Evolutionary conservation across 306 rosid species (phyloP).

Genomic region (Vigna unguiculata): DNA sequence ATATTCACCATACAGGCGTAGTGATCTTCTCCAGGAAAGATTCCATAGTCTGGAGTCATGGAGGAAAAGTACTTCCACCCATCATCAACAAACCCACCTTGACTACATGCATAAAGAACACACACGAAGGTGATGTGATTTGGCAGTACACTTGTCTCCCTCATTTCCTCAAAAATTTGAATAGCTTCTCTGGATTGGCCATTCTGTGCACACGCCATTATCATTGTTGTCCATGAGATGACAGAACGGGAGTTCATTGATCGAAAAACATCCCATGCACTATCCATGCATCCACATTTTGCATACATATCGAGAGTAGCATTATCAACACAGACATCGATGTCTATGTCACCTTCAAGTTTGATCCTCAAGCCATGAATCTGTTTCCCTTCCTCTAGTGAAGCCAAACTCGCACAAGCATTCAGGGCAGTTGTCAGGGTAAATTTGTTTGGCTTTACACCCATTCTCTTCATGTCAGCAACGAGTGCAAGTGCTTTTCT

Average conservation of each 20-base stretch:
- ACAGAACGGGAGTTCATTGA: conserved; percentile 65
- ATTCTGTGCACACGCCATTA: conserved; percentile 79
- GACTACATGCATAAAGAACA: conserved; percentile 84
- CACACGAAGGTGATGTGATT: conserved; percentile 76
- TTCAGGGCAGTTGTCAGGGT: conserved; percentile 77
- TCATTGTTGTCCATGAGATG: conserved; percentile 81
- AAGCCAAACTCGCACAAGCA: conserved; percentile 69
- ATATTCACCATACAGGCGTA: conserved; percentile 80
- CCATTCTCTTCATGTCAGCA: conserved; percentile 53
- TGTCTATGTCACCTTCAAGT: conserved; percentile 64
- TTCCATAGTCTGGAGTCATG: conserved; percentile 63
- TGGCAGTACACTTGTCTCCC: conserved; percentile 53
- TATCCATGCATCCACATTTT: conserved; percentile 75
- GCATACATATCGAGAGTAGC: conserved; percentile 89
- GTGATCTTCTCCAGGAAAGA: conserved; percentile 75
- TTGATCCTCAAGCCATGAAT: conserved; percentile 73
- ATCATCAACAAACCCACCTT: conserved; percentile 67
- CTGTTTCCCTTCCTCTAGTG: conserved; percentile 77
- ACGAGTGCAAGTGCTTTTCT: conserved; percentile 61
- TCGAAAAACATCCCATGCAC: conserved; percentile 54
- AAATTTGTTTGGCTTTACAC: conserved; percentile 67
- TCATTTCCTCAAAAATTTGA: conserved; percentile 70
- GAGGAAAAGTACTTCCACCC: conserved; percentile 69
- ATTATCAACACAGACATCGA: conserved; percentile 79
- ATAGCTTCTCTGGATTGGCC: conserved; percentile 74